Base-by-base conservation (phyloP, 2,329 filamentous ascomycete genomes). In the Dothistroma pini region DNA sequence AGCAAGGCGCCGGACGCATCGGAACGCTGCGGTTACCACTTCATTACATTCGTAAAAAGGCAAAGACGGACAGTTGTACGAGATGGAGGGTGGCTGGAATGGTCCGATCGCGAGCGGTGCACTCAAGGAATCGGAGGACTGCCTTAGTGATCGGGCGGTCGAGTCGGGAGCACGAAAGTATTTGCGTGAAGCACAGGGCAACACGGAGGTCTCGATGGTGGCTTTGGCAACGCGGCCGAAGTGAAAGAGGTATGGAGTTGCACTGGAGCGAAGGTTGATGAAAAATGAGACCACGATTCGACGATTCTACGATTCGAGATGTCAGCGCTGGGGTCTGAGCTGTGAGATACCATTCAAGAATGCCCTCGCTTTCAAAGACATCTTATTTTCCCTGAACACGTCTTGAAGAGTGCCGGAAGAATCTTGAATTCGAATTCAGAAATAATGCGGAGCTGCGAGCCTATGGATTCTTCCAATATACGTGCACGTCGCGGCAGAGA, bases 1-100 rank as follows among this genome's bases (percentile, higher is more conserved):
- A 76, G 77, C 0, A 53, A 56, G 2, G 68, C 73, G 1, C 77
- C 76, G 4, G 48, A 53, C 14, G 63, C 70, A 0, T 64, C 63
- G 0, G 72, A 74, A 38, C 70, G 71, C 0, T 69, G 72, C 4
- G 71, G 77, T 0, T 75, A 78, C 60, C 78, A 80, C 61, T 82
- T 80, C 64, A 75, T 81, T 21, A 72, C 75, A 0, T 81, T 81
- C 61, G 77, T 81, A 31, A 80, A 80, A 78, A 65, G 77, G 74
- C 2, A 75, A 69, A 48, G 78, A 80, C 65, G 77, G 77, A 0
- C 75, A 78, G 68, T 63, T 81, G 25, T 81, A 76, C 72, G 80
- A 82, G 68, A 66, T 81, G 31, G 78, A 81, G 57, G 79, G 79
- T 0, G 59, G 56, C 5, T 74, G 77, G 60, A 78, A 76, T 58